A percentile compares a stretch with the other conserved stretches of the same genome.
phyloP scores from a whole-genome alignment of 768 basidiomycete genomes.

The Gymnopilus dilepis region DNA sequence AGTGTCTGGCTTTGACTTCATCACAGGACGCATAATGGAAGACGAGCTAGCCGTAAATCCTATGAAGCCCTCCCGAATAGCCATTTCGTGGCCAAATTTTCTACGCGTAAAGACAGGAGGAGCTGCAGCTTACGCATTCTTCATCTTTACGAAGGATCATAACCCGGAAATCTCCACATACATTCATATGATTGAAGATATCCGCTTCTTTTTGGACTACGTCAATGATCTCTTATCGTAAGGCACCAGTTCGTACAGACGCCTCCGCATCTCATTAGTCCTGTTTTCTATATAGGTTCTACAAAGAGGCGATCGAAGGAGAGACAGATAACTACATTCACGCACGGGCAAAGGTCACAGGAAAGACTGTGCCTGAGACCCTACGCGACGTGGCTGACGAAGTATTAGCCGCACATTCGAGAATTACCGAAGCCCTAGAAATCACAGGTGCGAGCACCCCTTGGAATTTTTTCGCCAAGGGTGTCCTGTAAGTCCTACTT shows the following conservation, averaged over 20 bases:
- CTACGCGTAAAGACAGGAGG: constrained; percentile 14
- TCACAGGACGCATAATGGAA: constrained; percentile 12
- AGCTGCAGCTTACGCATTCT: constrained; percentile 4
- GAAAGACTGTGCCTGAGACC: background rate
- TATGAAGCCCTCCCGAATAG: background rate
- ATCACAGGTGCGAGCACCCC: background rate
- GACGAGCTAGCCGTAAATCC: background rate
- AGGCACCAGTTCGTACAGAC: background rate
- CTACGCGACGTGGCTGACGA: constrained; percentile 3
- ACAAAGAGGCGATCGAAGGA: constrained; percentile 9
- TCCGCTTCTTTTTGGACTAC: constrained; percentile 4
- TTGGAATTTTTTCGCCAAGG: constrained; percentile 4
- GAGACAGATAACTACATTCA: constrained; percentile 12
- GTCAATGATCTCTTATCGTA: constrained; percentile 16
- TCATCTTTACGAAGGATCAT: constrained; percentile 11
- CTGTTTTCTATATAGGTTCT: background rate
- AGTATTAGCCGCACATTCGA: background rate
- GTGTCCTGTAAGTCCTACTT: background rate
- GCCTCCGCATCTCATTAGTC: background rate
- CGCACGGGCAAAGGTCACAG: background rate
- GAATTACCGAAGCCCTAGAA: background rate
- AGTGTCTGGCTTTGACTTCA: constrained; percentile 7
- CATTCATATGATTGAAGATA: constrained; percentile 14
- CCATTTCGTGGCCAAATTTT: constrained; percentile 14
- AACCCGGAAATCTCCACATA: constrained; percentile 6